Conservation (phyloP, 1,284 basidiomycete species). For the Apiotrichum veenhuisii region DNA sequence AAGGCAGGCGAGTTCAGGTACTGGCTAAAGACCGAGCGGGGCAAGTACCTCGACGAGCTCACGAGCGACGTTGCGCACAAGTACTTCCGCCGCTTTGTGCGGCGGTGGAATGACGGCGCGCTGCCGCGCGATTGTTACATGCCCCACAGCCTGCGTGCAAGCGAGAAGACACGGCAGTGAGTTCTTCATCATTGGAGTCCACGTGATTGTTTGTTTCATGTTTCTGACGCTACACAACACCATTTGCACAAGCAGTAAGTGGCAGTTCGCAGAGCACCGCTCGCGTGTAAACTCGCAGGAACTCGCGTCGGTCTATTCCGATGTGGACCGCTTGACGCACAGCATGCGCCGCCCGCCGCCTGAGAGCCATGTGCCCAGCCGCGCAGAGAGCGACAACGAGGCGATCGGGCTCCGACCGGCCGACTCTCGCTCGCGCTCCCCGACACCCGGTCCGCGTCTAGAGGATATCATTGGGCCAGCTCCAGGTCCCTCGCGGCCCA, state of each 20-base stretch:
- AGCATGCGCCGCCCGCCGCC: not conserved
- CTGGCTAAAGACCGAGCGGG: constrained; percentile 39
- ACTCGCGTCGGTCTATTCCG: constrained; percentile 16
- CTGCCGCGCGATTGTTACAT: constrained; percentile 36
- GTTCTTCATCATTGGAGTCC: constrained; percentile 2
- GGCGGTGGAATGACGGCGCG: constrained; percentile 48
- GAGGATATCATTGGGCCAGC: not conserved
- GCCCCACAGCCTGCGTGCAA: constrained; percentile 20
- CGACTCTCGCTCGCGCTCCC: constrained; percentile 5
- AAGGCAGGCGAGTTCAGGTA: constrained; percentile 36
- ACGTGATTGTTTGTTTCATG: not conserved
- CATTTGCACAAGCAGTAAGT: too few species aligned
- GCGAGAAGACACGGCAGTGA: constrained; percentile 38
- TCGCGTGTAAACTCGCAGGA: constrained; percentile 27
- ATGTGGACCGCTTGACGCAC: constrained; percentile 17
- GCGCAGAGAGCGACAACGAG: constrained; percentile 11
- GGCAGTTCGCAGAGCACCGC: constrained; percentile 35
- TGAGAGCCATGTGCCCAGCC: not conserved
- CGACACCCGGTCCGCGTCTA: constrained; percentile 4
- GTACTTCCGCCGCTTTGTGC: constrained; percentile 48
- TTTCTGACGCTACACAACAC: not conserved
- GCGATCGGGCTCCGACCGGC: not conserved
- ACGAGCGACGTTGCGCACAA: constrained; percentile 40
- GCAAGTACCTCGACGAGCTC: constrained; percentile 46
- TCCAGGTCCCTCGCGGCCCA: not conserved